Percentiles rank a stretch among this genome's conserved stretches.
Evolutionary conservation across 306 rosid species (phyloP).

Genomic region (Vigna mungo): DNA sequence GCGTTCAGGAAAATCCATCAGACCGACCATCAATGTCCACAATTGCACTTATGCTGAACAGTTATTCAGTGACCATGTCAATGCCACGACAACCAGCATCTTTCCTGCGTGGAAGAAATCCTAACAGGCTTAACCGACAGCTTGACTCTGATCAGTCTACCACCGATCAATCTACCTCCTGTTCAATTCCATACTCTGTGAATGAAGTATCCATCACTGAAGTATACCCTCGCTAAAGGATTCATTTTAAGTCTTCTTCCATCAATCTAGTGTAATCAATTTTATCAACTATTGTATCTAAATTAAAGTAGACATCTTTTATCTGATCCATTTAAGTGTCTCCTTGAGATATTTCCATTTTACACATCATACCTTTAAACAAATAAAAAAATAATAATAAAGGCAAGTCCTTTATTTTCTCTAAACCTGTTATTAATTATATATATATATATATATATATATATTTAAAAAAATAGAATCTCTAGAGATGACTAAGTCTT

Average conservation of each 20-base stretch:
- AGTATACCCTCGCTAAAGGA: slow-evolving; percentile 19
- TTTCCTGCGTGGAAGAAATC: slow-evolving; percentile 18
- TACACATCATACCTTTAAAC: no score
- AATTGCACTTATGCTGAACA: slow-evolving; percentile 53
- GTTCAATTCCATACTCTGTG: not conserved
- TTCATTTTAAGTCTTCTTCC: not conserved
- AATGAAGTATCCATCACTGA: slow-evolving; percentile 34
- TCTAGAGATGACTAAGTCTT: no score
- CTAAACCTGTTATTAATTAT: no score
- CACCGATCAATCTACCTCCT: not conserved
- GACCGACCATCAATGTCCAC: slow-evolving; percentile 60
- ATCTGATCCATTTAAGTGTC: no score
- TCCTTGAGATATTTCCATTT: no score
- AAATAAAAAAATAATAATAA: no score
- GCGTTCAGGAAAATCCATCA: slow-evolving; percentile 60
- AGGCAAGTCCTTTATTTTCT: no score
- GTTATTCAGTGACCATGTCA: slow-evolving; percentile 48
- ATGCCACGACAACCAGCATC: slow-evolving; percentile 52
- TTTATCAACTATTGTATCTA: no score
- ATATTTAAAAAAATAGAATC: no score
- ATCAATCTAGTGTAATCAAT: not conserved
- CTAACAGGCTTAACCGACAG: not conserved
- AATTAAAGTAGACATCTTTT: no score
- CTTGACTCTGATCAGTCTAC: slow-evolving; percentile 18
- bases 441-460: no score